Percentiles rank a stretch among this genome's conserved stretches.
Conservation (phyloP, 2,329 filamentous ascomycete species). For the Ophiostoma fasciatum region DNA sequence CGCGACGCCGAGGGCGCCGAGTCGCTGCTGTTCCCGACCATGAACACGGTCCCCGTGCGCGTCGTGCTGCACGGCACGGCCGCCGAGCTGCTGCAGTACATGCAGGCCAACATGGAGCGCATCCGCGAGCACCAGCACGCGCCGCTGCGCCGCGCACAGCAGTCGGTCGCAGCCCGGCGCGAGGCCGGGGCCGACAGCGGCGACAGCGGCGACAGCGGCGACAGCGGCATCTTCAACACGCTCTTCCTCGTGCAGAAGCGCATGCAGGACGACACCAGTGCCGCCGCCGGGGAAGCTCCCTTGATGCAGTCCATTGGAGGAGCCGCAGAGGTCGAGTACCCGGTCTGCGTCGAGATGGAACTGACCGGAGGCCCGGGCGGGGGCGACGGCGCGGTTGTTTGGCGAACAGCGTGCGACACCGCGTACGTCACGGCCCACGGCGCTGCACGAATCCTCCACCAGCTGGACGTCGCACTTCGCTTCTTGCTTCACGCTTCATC, state of each 20-base stretch:
- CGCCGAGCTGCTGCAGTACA: conserved; percentile 50
- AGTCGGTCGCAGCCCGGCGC: conserved; percentile 21
- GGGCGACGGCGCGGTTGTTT: conserved; percentile 20
- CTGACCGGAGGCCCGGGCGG: conserved; percentile 22
- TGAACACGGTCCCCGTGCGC: conserved; percentile 76
- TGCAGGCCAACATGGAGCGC: conserved; percentile 54
- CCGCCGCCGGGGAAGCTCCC: background rate
- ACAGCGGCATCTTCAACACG: conserved; percentile 34
- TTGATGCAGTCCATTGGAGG: conserved; percentile 51
- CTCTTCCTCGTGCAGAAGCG: conserved; percentile 39
- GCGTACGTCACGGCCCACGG: conserved; percentile 32
- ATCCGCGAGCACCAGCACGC: conserved; percentile 63
- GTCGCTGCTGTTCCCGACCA: conserved; percentile 66
- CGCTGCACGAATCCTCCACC: conserved; percentile 35
- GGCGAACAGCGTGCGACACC: conserved; percentile 58
- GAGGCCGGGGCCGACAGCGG: background rate
- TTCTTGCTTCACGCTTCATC: conserved; percentile 37
- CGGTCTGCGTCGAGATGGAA: conserved; percentile 72
- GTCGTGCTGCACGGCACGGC: conserved; percentile 56
- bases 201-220: conserved; percentile 19
- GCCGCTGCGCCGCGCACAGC: conserved; percentile 56
- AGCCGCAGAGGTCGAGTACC: conserved; percentile 60
- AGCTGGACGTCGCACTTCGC: conserved; percentile 43
- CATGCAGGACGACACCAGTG: background rate
- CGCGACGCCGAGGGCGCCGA: conserved; percentile 59